Percentiles rank a stretch among this genome's conserved stretches.
These are phyloP conservation scores for Reticulascus tulasneorum DNA, from an alignment of 2,329 filamentous ascomycete genomes.

Conservation along the genomic window DNA sequence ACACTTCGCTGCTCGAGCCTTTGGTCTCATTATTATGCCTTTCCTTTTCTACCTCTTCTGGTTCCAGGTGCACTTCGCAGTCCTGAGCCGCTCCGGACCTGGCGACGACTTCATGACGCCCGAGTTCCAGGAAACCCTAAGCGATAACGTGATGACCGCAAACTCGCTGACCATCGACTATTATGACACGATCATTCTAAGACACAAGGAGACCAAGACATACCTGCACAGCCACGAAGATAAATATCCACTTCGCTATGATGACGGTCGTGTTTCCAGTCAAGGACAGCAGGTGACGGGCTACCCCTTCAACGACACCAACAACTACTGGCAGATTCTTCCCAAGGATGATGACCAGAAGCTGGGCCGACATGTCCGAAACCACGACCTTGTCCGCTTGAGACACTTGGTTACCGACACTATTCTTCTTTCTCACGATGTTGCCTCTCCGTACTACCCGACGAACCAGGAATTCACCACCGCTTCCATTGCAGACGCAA, in stretches of 20 bases:
- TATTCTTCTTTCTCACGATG: constrained; percentile 87
- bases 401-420: constrained; percentile 83
- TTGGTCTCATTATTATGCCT: constrained; percentile 83
- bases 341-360: constrained; percentile 60
- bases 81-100: constrained; percentile 82
- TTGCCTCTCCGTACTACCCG: constrained; percentile 91
- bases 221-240: constrained; percentile 93
- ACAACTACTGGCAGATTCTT: constrained; percentile 96
- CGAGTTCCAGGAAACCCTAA: constrained; percentile 94
- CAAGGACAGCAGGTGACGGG: constrained; percentile 98
- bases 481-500: constrained; percentile 66
- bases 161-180: constrained; percentile 85
- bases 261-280: constrained; percentile 94
- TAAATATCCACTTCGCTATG: constrained; percentile 87
- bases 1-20: constrained; percentile 83
- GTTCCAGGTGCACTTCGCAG: constrained; percentile 98
- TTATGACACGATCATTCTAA: constrained; percentile 80
- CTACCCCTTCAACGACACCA: constrained; percentile 97
- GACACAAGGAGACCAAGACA: constrained; percentile 95
- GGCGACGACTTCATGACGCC: constrained; percentile 99
- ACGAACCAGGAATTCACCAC: constrained; percentile 99
- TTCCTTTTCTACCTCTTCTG: constrained; percentile 99
- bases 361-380: constrained; percentile 64
- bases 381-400: constrained; percentile 82
- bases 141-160: constrained; percentile 88